Evolutionary conservation across 1,139 yeast genomes (phyloP), one percentile per base, ranked within the genome.

Genomic region (Eremothecium sinecaudum): DNA sequence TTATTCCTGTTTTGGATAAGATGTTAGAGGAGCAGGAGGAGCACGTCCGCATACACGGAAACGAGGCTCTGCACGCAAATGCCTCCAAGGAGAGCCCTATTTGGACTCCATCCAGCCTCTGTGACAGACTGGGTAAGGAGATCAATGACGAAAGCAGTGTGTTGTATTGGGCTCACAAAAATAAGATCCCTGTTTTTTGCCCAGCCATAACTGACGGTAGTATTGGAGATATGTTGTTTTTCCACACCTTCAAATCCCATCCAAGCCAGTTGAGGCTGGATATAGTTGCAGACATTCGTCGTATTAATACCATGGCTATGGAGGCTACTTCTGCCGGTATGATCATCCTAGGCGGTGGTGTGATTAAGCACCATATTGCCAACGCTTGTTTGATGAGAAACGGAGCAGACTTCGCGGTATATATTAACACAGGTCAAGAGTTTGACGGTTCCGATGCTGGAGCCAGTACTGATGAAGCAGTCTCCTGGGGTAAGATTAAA

Each of bases 381-480:
- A 90, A 90, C 57, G 98, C 99, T 5, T 87, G 97, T 59, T 69
- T 90, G 51, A 90, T 90, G 99, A 79, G 99, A 67, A 92, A 90
- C 51, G 99, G 99, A 48, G 98, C 99, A 15, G 99, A 90, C 58
- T 84, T 78, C 55, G 97, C 98, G 3, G 96, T 90, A 13, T 90
- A 75, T 61, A 87, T 90, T 58, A 92, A 92, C 62, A 90, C 99
- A 10, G 98, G 96, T 27, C 98, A 90, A 63, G 99, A 90, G 59
- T 92, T 86, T 53, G 99, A 90, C 55, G 98, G 98, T 33, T 83
- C 95, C 11, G 99, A 90, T 59, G 97, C 98, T 12, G 99, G 99
- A 44, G 99, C 99, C 5, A 74, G 98, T 56, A 97, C 98, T 1
- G 98, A 92, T 58, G 99, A 90, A 63, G 98, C 98, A 18, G 80